phyloP scores from a whole-genome alignment of 345 rosid species.

The Brassica napus region DNA sequence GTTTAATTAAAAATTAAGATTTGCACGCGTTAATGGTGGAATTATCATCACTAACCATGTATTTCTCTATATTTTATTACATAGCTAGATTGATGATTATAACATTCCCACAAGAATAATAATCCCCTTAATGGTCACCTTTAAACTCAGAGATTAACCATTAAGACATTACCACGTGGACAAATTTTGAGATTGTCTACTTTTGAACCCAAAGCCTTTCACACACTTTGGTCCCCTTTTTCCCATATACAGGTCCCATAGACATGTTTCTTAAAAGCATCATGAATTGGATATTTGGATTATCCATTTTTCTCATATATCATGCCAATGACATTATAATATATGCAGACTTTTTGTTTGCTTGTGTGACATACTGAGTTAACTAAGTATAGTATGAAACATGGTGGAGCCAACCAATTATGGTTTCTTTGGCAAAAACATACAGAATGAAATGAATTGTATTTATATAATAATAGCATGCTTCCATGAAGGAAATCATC shows the following conservation, averaged over 20 bases:
- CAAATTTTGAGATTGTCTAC: conserved; percentile 5
- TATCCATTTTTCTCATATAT: conserved; percentile 31
- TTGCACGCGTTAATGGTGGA: conserved; percentile 39
- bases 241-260: conserved; percentile 56
- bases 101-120: conserved; percentile 18
- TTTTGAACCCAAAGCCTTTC: conserved; percentile 33
- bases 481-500: not conserved
- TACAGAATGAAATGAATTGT: not conserved
- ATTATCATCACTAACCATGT: conserved; percentile 30
- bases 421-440: conserved; percentile 33
- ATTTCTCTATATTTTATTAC: not conserved
- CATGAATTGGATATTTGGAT: conserved; percentile 42
- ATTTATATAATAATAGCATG: conserved; percentile 1
- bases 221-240: conserved; percentile 29
- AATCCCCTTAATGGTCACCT: conserved; percentile 26
- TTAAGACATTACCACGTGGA: conserved; percentile 3
- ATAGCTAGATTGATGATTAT: not conserved
- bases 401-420: conserved; percentile 80
- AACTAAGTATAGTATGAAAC: conserved; percentile 24
- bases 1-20: conserved; percentile 29
- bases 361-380: conserved; percentile 28
- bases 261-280: conserved; percentile 61
- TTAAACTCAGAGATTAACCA: conserved; percentile 24
- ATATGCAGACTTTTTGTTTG: conserved; percentile 8
- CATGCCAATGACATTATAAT: conserved; percentile 6